These are phyloP conservation scores for Phalaenopsis equestris DNA, from an alignment of 106 monocot species.

Conservation along the genomic window DNA sequence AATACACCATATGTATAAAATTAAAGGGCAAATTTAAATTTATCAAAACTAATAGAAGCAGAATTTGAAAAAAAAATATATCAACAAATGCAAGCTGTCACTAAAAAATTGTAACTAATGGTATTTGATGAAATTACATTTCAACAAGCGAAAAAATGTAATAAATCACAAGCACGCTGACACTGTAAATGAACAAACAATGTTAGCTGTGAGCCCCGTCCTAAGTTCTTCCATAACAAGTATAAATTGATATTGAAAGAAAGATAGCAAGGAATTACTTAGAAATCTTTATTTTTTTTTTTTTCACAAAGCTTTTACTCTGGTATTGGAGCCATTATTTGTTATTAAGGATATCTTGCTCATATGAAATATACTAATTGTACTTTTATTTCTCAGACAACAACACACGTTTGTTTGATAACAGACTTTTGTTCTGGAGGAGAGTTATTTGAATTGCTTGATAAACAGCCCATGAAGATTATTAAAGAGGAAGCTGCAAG, in stretches of 20 bases:
- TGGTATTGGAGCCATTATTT: background rate
- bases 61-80: background rate
- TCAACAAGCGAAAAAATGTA: background rate
- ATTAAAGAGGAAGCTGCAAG: slow-evolving; percentile 87
- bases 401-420: slow-evolving; percentile 89
- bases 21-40: background rate
- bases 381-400: slow-evolving; percentile 45
- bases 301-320: background rate
- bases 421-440: slow-evolving; percentile 96
- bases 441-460: slow-evolving; percentile 89
- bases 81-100: too few species aligned
- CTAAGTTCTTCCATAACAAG: background rate
- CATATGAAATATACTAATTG: slow-evolving; percentile 16
- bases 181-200: too few species aligned
- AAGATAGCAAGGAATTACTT: background rate
- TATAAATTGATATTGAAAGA: background rate
- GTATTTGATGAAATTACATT: background rate
- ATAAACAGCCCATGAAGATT: slow-evolving; percentile 91
- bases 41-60: background rate
- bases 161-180: background rate
- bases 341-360: background rate
- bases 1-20: background rate
- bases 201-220: background rate
- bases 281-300: background rate
- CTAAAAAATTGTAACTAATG: too few species aligned